phyloP scores from a whole-genome alignment of 2,329 filamentous ascomycete species.

The Cytospora schulzeri region DNA sequence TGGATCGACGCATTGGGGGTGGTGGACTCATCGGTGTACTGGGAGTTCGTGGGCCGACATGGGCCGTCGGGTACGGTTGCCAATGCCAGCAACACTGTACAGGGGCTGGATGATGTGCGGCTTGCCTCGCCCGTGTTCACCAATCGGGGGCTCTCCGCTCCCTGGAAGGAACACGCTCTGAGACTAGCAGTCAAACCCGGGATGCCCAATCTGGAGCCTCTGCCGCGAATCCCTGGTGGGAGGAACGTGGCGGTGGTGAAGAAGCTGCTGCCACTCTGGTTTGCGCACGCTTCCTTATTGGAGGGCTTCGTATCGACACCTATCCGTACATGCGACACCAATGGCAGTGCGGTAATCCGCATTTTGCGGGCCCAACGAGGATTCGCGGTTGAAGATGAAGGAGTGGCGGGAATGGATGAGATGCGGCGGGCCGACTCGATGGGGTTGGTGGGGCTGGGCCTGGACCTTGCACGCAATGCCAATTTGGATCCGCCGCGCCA shows the following conservation, averaged over 20 bases:
- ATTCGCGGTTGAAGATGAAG: background rate
- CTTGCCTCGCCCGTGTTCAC: background rate
- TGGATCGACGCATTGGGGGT: constrained; percentile 42
- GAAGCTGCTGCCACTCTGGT: constrained; percentile 7
- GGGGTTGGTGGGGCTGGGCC: background rate
- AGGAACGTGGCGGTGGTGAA: background rate
- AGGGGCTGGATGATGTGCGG: background rate
- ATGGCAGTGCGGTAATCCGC: background rate
- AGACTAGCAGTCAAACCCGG: background rate
- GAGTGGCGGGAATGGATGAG: constrained; percentile 11
- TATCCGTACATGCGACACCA: background rate
- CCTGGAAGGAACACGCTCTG: background rate
- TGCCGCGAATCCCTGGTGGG: background rate
- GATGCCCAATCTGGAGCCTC: background rate
- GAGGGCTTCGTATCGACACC: constrained; percentile 1
- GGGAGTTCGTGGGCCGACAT: constrained; percentile 8
- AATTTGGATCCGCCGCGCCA: too few species aligned
- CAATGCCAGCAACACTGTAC: too few species aligned
- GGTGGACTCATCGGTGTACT: constrained; percentile 30
- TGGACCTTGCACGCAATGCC: background rate
- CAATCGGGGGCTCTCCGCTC: background rate
- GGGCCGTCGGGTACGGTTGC: background rate
- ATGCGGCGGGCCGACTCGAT: background rate
- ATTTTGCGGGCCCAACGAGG: constrained; percentile 3
- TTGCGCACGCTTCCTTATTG: background rate